Percentiles rank a stretch among this genome's conserved stretches.
Conservation (phyloP, 306 rosid species). For the Carpinus viminea region DNA sequence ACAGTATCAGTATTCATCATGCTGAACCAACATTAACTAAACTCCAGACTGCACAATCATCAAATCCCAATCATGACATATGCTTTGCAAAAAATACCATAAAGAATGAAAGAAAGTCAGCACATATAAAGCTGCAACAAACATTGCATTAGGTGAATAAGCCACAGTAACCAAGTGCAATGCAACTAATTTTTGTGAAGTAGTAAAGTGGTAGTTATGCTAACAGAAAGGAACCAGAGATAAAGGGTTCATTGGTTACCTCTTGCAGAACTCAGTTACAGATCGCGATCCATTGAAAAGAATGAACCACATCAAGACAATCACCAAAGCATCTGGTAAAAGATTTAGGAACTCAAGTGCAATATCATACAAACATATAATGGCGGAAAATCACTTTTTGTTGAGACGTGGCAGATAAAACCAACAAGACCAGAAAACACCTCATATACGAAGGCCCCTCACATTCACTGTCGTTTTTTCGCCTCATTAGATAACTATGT, state of each 20-base stretch:
- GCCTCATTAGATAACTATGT: neutral
- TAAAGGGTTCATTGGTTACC: constrained; percentile 38
- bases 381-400: neutral
- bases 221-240: constrained; percentile 1
- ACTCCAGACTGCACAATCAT: neutral
- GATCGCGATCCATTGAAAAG: constrained; percentile 53
- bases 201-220: neutral
- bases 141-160: neutral
- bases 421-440: neutral
- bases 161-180: neutral
- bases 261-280: constrained; percentile 49
- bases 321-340: constrained; percentile 59
- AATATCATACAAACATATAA: constrained; percentile 13
- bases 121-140: neutral
- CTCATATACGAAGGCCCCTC: neutral
- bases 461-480: neutral
- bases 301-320: constrained; percentile 77
- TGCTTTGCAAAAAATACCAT: neutral
- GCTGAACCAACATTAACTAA: neutral
- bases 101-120: neutral
- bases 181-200: neutral
- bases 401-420: constrained; percentile 17
- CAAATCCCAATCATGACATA: neutral
- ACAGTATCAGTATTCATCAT: neutral
- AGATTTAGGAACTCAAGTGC: constrained; percentile 43